Evolutionary conservation across 176 grass and related monocot genomes (phyloP).

Genomic region (Alloteropsis semialata): DNA sequence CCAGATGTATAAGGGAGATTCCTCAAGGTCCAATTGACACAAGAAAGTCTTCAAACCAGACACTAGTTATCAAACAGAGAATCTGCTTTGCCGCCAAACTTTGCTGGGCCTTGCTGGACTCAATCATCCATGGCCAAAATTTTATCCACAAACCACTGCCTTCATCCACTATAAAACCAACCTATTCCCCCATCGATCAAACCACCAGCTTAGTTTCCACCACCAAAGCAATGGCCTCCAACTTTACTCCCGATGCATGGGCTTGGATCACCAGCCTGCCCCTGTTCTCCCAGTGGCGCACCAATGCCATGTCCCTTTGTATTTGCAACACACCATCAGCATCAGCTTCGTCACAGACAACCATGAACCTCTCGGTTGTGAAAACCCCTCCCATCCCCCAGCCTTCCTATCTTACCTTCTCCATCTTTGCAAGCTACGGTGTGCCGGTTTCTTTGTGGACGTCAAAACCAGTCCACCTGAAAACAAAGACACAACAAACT

Average conservation of each 20-base stretch:
- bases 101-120: constrained; percentile 19
- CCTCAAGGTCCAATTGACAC: constrained; percentile 4
- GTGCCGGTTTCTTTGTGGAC: constrained; percentile 72
- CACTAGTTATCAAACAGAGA: constrained; percentile 14
- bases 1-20: constrained; percentile 26
- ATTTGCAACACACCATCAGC: constrained; percentile 56
- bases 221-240: constrained; percentile 48
- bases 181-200: background rate
- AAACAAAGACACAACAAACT: constrained; percentile 39
- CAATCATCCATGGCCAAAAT: constrained; percentile 13
- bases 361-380: constrained; percentile 53
- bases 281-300: constrained; percentile 73
- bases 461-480: constrained; percentile 70
- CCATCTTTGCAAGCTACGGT: constrained; percentile 62
- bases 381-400: constrained; percentile 43
- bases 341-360: constrained; percentile 25
- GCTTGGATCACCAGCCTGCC: constrained; percentile 75
- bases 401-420: constrained; percentile 58
- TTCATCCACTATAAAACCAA: constrained; percentile 36
- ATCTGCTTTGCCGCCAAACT: constrained; percentile 39
- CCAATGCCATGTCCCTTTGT: constrained; percentile 59
- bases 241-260: constrained; percentile 58
- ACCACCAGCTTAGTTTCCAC: constrained; percentile 24
- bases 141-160: constrained; percentile 24
- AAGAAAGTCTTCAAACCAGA: background rate